Evolutionary conservation across 371 early-diverging fungal genomes (phyloP).

Genomic region (Mucor plumbeus): DNA sequence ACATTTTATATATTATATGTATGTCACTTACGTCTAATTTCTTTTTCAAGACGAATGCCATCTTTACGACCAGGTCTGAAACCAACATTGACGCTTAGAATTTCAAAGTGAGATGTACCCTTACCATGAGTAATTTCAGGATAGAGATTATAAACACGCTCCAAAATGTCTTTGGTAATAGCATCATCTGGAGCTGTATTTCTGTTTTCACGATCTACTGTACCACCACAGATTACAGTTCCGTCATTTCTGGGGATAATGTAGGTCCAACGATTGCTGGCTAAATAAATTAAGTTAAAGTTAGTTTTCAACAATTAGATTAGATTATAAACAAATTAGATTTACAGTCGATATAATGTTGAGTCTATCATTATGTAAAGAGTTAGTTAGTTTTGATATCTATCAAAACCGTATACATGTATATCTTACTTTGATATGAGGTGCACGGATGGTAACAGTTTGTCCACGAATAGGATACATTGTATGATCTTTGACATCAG

Average conservation of each 20-base stretch:
- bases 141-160: slow-evolving; percentile 34
- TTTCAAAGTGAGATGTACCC: slow-evolving; percentile 52
- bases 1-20: neutral
- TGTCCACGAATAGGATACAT: slow-evolving; percentile 81
- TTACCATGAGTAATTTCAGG: slow-evolving; percentile 51
- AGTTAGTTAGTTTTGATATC: neutral
- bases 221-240: slow-evolving; percentile 75
- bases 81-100: slow-evolving; percentile 72
- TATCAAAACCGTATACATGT: no score
- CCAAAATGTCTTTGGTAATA: slow-evolving; percentile 40
- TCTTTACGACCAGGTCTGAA: slow-evolving; percentile 74
- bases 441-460: slow-evolving; percentile 70
- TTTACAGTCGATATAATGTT: slow-evolving; percentile 40
- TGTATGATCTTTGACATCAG: slow-evolving; percentile 69
- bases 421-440: slow-evolving; percentile 58
- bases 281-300: slow-evolving; percentile 21
- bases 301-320: neutral
- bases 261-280: slow-evolving; percentile 60
- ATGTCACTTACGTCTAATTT: slow-evolving; percentile 51
- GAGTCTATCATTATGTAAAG: slow-evolving; percentile 18
- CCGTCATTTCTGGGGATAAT: slow-evolving; percentile 84
- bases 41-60: slow-evolving; percentile 75
- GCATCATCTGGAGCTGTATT: slow-evolving; percentile 37
- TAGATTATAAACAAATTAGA: neutral
- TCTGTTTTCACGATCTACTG: slow-evolving; percentile 39